These are phyloP conservation scores for Somion occarium DNA, from an alignment of 1,284 basidiomycete genomes.

Conservation along the genomic window DNA sequence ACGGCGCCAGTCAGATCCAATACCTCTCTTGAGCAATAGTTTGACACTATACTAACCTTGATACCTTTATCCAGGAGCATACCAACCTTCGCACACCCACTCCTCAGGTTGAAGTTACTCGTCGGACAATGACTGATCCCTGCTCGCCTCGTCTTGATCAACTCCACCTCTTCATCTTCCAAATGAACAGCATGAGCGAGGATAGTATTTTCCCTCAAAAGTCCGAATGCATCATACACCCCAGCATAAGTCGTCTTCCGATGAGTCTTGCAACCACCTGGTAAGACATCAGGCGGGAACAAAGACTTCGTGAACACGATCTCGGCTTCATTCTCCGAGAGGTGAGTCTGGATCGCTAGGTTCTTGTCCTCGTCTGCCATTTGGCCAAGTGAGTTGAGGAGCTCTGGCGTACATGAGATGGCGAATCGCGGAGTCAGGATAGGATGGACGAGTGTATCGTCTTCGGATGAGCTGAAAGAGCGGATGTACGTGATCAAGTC, in stretches of 20 bases:
- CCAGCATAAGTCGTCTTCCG: conserved; percentile 57
- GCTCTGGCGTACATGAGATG: conserved; percentile 80
- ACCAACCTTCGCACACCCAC: conserved; percentile 79
- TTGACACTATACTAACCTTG: conserved; percentile 52
- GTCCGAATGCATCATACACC: conserved; percentile 79
- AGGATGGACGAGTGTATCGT: conserved; percentile 67
- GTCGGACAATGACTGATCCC: conserved; percentile 93
- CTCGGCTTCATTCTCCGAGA: conserved; percentile 83
- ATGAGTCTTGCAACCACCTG: not conserved
- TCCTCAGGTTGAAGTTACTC: conserved; percentile 87
- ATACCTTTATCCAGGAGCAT: conserved; percentile 79
- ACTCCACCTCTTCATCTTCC: conserved; percentile 63
- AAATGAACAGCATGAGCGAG: conserved; percentile 91
- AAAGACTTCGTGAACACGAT: conserved; percentile 61
- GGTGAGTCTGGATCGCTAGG: conserved; percentile 88
- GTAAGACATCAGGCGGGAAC: conserved; percentile 45
- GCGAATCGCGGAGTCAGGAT: conserved; percentile 95
- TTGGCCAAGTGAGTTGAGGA: conserved; percentile 62
- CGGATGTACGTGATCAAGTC: conserved; percentile 71
- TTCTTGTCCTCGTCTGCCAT: conserved; percentile 50
- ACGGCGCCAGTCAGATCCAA: not conserved
- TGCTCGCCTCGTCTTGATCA: conserved; percentile 64
- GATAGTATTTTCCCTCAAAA: conserved; percentile 79
- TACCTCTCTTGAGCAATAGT: not conserved
- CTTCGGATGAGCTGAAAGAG: conserved; percentile 26